These are phyloP conservation scores for Salix dunnii DNA, from an alignment of 345 rosid genomes.

Conservation along the genomic window DNA sequence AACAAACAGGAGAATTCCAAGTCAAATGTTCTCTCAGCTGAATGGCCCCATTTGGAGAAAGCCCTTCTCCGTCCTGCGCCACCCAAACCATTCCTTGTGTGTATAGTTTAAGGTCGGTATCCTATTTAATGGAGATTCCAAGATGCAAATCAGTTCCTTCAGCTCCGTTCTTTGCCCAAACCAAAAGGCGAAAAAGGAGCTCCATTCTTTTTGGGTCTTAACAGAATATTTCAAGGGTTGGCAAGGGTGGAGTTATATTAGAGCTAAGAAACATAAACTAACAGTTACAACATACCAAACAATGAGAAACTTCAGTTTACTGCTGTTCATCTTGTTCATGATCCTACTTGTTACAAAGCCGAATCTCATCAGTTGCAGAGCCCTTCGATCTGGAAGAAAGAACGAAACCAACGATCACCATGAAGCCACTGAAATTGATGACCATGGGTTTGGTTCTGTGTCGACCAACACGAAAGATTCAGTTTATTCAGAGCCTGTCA, in stretches of 20 bases:
- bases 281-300: neutral
- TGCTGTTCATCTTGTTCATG: constrained; percentile 31
- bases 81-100: constrained; percentile 28
- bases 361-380: constrained; percentile 33
- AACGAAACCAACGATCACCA: constrained; percentile 13
- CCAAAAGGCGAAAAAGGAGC: constrained; percentile 9
- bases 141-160: constrained; percentile 34
- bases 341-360: constrained; percentile 33
- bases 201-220: constrained; percentile 33
- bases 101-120: constrained; percentile 18
- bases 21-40: constrained; percentile 14
- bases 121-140: constrained; percentile 43
- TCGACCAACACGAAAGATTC: constrained; percentile 6
- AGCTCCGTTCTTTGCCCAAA: constrained; percentile 22
- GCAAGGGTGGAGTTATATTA: neutral
- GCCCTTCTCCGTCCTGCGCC: constrained; percentile 49
- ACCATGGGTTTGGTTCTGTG: constrained; percentile 12
- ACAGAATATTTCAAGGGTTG: constrained; percentile 13
- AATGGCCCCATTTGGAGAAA: constrained; percentile 11
- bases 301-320: constrained; percentile 38
- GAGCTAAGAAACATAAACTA: neutral
- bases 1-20: neutral
- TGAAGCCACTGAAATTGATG: neutral
- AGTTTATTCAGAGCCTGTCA: neutral
- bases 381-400: constrained; percentile 13